Conservation (phyloP, 2,329 filamentous ascomycete genomes). For the Colletotrichum orbiculare region DNA sequence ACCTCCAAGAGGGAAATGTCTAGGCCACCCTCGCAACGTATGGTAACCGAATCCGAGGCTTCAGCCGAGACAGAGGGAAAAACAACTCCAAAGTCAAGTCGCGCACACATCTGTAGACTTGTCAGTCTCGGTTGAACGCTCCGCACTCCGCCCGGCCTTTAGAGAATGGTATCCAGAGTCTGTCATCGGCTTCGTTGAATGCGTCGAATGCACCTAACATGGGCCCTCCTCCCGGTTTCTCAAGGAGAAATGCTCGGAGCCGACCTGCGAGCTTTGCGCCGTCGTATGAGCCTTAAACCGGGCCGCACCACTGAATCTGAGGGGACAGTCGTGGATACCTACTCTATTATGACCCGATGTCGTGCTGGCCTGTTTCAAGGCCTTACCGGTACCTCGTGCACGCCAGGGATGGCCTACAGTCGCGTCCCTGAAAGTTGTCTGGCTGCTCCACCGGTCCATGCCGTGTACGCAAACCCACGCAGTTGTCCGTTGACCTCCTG, state of each 20-base stretch:
- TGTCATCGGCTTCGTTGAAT: too few species aligned
- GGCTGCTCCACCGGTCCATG: neutral
- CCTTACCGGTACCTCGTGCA: constrained; percentile 20
- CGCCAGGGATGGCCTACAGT: constrained; percentile 23
- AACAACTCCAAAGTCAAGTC: too few species aligned
- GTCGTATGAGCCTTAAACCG: constrained; percentile 9
- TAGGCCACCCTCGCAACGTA: too few species aligned
- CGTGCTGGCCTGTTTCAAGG: constrained; percentile 32
- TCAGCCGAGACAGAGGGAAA: too few species aligned
- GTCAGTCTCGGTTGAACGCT: too few species aligned
- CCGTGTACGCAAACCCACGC: too few species aligned
- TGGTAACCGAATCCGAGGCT: constrained; percentile 16
- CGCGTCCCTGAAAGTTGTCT: constrained; percentile 16
- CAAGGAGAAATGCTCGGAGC: constrained; percentile 30
- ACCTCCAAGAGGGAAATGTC: neutral
- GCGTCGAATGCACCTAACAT: neutral
- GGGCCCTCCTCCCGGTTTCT: neutral
- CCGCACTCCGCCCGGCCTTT: too few species aligned
- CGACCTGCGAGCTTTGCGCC: constrained; percentile 22
- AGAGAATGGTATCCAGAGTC: too few species aligned
- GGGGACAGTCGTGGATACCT: constrained; percentile 20
- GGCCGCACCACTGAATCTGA: constrained; percentile 27
- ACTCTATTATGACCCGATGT: constrained; percentile 32
- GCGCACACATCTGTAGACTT: too few species aligned
- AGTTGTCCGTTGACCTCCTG: too few species aligned